Base-by-base conservation (phyloP, 2,329 filamentous ascomycete species). In the Ophiognomonia clavigignenti-juglandacearum region DNA sequence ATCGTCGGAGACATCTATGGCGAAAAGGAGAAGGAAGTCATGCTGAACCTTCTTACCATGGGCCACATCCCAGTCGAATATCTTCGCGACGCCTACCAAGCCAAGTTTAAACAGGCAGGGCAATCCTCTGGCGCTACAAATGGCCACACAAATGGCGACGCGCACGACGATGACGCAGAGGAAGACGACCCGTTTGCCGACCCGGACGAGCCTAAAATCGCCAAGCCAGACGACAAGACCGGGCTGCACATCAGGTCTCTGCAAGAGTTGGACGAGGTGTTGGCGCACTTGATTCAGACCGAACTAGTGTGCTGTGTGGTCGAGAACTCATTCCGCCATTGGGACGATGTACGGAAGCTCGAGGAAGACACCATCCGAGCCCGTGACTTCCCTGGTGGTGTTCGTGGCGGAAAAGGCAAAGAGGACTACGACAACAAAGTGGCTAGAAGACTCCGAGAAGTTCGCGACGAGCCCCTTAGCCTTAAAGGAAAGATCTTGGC, bases 1-100 rank as follows among this genome's bases (percentile, higher is more conserved):
- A 73, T 88, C 50, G 77, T 93, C 36, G 82, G 89, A 55, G 77
- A 76, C 27, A 80, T 85, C 56, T 85, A 89, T 61, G 92, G 91
- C 16, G 70, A 74, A n/a, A 77, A 82, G 52, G 89, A 89, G 24
- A 80, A 82, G 47, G 80, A 83, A 52, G 73, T 96, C 32, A 77
- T 93, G 50, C 82, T 87, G 56, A 85, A 84, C 24, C 70, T 96
- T 35, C 70, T 95, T 51, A 75, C 84, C 46, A 74, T 91, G 16
- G 92, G 92, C 2, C 86, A 93, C 67, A 85, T 85, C 24, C 82
- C 80, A 60, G 74, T 91, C 27, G 77, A 74, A 35, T 84, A 90
- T 56, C 71, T 92, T 36, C 74, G 75, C n/a, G 78, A 83, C 31
- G 80, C 82, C 16, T 86, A 84, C 57, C 58, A 61, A 46, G 61